Evolutionary conservation across 2,329 filamentous ascomycete species (phyloP).

Genomic region (Phialemonium atrogriseum): DNA sequence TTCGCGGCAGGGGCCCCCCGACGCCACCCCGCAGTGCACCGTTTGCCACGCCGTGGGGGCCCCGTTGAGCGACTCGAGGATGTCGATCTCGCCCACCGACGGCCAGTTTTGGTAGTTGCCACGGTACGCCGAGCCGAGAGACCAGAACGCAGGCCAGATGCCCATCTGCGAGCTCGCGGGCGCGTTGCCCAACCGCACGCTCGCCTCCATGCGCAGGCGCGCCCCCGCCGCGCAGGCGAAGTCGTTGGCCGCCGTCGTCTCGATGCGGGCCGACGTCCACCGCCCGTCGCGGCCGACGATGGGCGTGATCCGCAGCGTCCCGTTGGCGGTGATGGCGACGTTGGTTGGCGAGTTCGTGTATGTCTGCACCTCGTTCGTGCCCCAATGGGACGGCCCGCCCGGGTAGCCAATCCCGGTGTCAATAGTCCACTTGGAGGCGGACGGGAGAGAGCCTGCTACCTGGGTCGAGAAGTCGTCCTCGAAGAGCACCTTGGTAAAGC

Average conservation of each 20-base stretch:
- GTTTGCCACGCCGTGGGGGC: conserved; percentile 23
- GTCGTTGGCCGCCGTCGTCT: conserved; percentile 25
- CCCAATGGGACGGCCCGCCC: conserved; percentile 37
- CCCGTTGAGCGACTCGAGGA: conserved; percentile 35
- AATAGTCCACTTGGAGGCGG: conserved; percentile 31
- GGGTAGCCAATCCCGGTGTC: conserved; percentile 37
- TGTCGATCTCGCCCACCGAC: conserved; percentile 32
- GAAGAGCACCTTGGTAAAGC: conserved; percentile 11
- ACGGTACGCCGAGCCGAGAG: conserved; percentile 29
- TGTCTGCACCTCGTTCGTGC: conserved; percentile 37
- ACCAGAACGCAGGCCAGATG: conserved; percentile 41
- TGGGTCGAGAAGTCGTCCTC: conserved; percentile 17
- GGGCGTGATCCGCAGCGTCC: conserved; percentile 46
- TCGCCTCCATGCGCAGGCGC: conserved; percentile 28
- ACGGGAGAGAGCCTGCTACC: conserved; percentile 22
- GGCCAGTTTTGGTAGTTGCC: conserved; percentile 32
- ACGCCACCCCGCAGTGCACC: conserved; percentile 31
- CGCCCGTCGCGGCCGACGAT: conserved; percentile 58
- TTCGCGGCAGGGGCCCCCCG: conserved; percentile 33
- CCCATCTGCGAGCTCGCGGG: conserved; percentile 21
- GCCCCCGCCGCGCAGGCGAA: conserved; percentile 24
- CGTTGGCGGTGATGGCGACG: conserved; percentile 26
- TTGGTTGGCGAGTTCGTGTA: conserved; percentile 34
- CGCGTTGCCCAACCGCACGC: conserved; percentile 25
- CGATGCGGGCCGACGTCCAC: conserved; percentile 38